Base-by-base conservation (phyloP, 2,329 filamentous ascomycete genomes). In the Metarhizium humberi region DNA sequence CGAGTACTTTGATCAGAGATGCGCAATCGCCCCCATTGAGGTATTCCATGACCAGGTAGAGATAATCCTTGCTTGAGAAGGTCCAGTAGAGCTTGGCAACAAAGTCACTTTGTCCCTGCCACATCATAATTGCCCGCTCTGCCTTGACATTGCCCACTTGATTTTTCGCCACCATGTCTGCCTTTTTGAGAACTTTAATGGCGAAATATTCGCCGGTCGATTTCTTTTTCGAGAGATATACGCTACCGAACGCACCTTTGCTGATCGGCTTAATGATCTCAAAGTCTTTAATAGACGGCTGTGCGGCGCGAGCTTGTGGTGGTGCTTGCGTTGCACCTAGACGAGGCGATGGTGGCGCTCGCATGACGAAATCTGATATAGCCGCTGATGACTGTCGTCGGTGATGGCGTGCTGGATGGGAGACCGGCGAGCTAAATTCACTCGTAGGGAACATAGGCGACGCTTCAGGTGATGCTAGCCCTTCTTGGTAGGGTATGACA, bases 141-240 rank as follows among this genome's bases (percentile, higher is more conserved):
- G 95, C 94, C 72, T 99, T 97, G 66, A 99, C 94, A 66, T 99
- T 99, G 62, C 94, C 96, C 63, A 99, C 92, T 69, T 99, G 94
- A 69, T 99, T 99, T 73, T 99, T 99, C 58, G 94, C 94, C 59
- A 99, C 90, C 94, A 99, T 99, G 76, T 99, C 94, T n/a, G 94
- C 92, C 73, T 99, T 99, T 69, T 97, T 97, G 57, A 99, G 72
- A 1, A 97, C 94, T 68, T 99, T 99, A 75, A 99, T 97, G 10
- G 94, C 94, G 69, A 92, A 99, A 70, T 99, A 99, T 66, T 99
- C 94, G 49, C 92, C 92, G 0, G 95, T 99, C 0, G 90, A 94
- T 71, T 96, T 97, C 78, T 99, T 99, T 75, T 97, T 99, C 1
- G 94, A 92, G 36, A 99, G 75, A 67, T 99, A 99, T 7, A 99